Base-by-base conservation (phyloP, 1,139 yeast genomes). In the Geotrichum carabidarum region DNA sequence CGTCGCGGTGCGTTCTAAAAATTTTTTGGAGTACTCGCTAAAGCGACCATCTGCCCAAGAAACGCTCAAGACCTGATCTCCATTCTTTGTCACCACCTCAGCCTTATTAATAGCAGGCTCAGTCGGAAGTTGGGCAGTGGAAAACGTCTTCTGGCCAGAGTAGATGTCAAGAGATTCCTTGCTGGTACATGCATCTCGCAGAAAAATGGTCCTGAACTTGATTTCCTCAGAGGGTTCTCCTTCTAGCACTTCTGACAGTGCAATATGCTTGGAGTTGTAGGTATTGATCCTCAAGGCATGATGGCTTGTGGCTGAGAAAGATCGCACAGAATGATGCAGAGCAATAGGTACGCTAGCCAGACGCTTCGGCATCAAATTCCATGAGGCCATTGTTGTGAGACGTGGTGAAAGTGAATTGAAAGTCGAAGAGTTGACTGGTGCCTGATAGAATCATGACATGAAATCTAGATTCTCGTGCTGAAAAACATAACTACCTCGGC, bases 131-230 rank as follows among this genome's bases (percentile, higher is more conserved):
- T 77, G 72, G 0, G 81, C 84, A 0, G 93, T 84, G 8, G 87
- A 81, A 68, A 86, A 84, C 34, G 77, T 67, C 65, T 84, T 86
- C 65, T 86, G 94, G 37, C 78, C 76, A 0, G 89, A 78, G 34
- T 70, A 67, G 1, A 74, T 72, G 61, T 86, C 87, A 4, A 84
- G 76, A 0, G 86, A 79, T 12, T 64, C 68, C 0, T 72, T 63
- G 2, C 81, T 72, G 3, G 69, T 67, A 50, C 88, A 82, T 0
- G 89, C 75, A 63, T 86, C 95, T 59, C 94, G 73, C 40, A 86
- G 72, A 63, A 86, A 84, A 2, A 80, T 68, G 57, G 78, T 80
- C 57, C 76, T 76, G 67, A 77, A 83, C 36, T 75, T 71, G 18
- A 78, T 75, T 12, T 55, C 55, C 11, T 48, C 54, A 3, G 48